Evolutionary conservation across 2,329 filamentous ascomycete species (phyloP), one percentile per base, ranked within the genome.

Genomic region (Grosmannia clavigera): DNA sequence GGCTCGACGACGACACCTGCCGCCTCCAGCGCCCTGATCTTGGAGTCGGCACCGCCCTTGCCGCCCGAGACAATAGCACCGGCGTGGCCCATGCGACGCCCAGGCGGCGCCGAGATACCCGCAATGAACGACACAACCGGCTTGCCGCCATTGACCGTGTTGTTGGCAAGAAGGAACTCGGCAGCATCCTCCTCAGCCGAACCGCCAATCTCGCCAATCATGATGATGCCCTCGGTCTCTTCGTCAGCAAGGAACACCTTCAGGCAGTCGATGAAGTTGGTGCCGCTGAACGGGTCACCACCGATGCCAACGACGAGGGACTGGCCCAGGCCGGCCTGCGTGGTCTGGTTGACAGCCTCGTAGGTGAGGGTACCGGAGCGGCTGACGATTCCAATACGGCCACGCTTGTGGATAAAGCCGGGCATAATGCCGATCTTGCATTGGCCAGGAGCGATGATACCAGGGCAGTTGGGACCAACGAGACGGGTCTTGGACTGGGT

Each of bases 381-480:
- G 69, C 92, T 96, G 76, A 99, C 94, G 75, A 99, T 97, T 72
- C 94, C 94, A 73, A 99, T 92, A 75, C 94, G 92, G 70, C 94
- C 94, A 76, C 92, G 90, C 85, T 97, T 97, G 86, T 99, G 94
- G 80, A 99, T 97, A 83, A 97, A 96, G 70, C 94, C 94, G 66
- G 94, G 90, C 94, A 99, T 97, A 80, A 99, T 99, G 73, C 94
- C 94, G 72, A 99, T 97, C 82, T 99, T 99, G 85, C 94, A 99
- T 84, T 95, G 92, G 69, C 92, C 94, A 63, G 84, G 83, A 60
- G 82, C 92, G 76, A 97, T 97, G 77, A 97, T 92, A 74, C 92
- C 94, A 65, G 94, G 94, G 81, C 94, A 99, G 82, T 97, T 99
- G 71, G 92, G 92, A 67, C 92, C 92, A 64, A 97, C 91, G 70